Conservation (phyloP, 257 asterid species). For the Fraxinus quadrangulata region DNA sequence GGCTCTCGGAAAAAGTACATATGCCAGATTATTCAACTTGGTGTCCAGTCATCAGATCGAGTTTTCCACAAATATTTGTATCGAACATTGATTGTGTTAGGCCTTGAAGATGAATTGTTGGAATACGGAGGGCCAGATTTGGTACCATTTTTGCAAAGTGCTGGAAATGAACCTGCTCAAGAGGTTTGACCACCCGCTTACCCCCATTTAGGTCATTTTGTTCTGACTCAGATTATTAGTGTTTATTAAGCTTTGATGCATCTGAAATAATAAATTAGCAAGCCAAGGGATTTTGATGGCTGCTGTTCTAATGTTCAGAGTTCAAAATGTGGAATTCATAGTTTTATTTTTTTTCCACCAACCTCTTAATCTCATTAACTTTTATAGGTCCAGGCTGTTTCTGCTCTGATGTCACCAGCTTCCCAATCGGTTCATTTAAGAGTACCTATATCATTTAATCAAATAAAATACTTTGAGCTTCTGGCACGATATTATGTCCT, state of each 20-base stretch:
- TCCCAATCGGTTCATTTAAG: slow-evolving; percentile 59
- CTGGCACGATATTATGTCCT: slow-evolving; percentile 89
- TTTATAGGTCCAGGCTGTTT: slow-evolving; percentile 53
- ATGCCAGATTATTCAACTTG: slow-evolving; percentile 90
- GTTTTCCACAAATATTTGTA: slow-evolving; percentile 81
- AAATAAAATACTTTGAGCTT: slow-evolving; percentile 76
- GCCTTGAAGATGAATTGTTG: slow-evolving; percentile 88
- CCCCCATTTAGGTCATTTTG: slow-evolving; percentile 13
- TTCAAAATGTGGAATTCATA: slow-evolving; percentile 12
- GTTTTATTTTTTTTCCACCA: slow-evolving; percentile 12
- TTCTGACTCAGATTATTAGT: slow-evolving; percentile 1
- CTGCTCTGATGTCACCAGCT: slow-evolving; percentile 45
- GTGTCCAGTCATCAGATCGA: slow-evolving; percentile 91
- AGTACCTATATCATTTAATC: slow-evolving; percentile 51
- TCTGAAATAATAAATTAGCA: slow-evolving; percentile 8
- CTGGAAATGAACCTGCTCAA: slow-evolving; percentile 67
- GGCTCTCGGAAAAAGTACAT: slow-evolving; percentile 75
- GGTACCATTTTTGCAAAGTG: slow-evolving; percentile 90
- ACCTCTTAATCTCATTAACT: neutral
- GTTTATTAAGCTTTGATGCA: slow-evolving; percentile 17
- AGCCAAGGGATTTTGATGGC: slow-evolving; percentile 16
- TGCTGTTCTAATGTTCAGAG: slow-evolving; percentile 11
- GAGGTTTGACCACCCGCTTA: slow-evolving; percentile 51
- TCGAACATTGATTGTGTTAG: slow-evolving; percentile 72
- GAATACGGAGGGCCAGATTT: slow-evolving; percentile 95